Conservation (phyloP, 257 asterid genomes). For the Verbascum thapsus region DNA sequence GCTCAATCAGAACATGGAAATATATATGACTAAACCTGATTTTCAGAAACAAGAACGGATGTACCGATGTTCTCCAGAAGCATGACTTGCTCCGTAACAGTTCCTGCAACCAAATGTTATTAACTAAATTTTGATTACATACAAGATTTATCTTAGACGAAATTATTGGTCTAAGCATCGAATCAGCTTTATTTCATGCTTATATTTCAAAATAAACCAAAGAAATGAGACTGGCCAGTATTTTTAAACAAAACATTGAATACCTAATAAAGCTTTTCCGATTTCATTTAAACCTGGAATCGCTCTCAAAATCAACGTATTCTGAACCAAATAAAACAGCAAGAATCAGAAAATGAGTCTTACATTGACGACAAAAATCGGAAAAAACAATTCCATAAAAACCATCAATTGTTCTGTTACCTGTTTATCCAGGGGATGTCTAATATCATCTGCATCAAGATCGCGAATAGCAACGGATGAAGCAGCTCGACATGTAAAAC, state of each 20-base stretch:
- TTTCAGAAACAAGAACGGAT: slow-evolving; percentile 78
- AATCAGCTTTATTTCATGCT: neutral
- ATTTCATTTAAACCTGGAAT: slow-evolving; percentile 85
- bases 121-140: no score
- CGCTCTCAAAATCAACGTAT: slow-evolving; percentile 86
- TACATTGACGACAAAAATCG: neutral
- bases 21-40: slow-evolving; percentile 52
- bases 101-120: slow-evolving; percentile 48
- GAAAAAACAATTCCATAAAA: no score
- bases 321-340: slow-evolving; percentile 44
- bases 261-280: slow-evolving; percentile 88
- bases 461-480: slow-evolving; percentile 54
- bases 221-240: neutral
- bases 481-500: slow-evolving; percentile 52
- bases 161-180: neutral
- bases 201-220: slow-evolving; percentile 13
- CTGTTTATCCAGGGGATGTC: slow-evolving; percentile 96
- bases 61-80: slow-evolving; percentile 97
- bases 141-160: neutral
- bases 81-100: slow-evolving; percentile 91
- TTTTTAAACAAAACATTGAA: neutral
- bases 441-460: slow-evolving; percentile 89
- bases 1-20: neutral
- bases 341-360: neutral
- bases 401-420: slow-evolving; percentile 34